Percentiles rank a stretch among this genome's conserved stretches.
These are phyloP conservation scores for Apophysomyces variabilis DNA, from an alignment of 371 early-diverging fungal species.

Conservation along the genomic window DNA sequence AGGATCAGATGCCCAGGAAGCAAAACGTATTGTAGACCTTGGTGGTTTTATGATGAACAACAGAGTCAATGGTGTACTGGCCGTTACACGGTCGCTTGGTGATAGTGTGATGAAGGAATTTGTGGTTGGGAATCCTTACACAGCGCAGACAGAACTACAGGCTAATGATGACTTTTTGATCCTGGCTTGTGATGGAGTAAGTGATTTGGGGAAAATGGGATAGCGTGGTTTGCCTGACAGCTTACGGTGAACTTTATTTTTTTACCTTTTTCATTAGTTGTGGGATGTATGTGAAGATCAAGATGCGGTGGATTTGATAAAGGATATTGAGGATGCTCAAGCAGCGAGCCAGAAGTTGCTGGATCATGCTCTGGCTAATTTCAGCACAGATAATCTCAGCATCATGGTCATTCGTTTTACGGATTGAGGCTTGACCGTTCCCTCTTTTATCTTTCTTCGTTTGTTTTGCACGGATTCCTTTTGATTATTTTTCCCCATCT, in stretches of 20 bases:
- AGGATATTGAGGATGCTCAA: conserved; percentile 76
- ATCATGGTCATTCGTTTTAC: conserved; percentile 71
- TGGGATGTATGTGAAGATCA: conserved; percentile 99
- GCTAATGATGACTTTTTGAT: conserved; percentile 83
- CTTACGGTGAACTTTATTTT: no score
- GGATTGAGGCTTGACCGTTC: neutral
- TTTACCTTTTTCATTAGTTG: conserved; percentile 48
- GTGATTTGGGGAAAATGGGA: conserved; percentile 21
- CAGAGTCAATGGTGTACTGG: conserved; percentile 98
- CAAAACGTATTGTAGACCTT: conserved; percentile 85
- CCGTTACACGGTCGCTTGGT: conserved; percentile 96
- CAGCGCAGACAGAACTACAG: conserved; percentile 83
- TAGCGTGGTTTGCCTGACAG: neutral
- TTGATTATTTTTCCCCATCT: neutral
- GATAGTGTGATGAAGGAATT: conserved; percentile 96
- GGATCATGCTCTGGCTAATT: conserved; percentile 89
- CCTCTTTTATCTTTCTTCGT: neutral
- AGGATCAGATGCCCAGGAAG: conserved; percentile 89
- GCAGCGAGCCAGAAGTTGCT: conserved; percentile 82
- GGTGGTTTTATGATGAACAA: conserved; percentile 97
- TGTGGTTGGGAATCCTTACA: conserved; percentile 94
- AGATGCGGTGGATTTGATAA: conserved; percentile 89
- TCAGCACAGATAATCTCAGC: conserved; percentile 93
- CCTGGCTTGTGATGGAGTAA: conserved; percentile 97
- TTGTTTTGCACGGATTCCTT: no score